Base-by-base conservation (phyloP, 2,329 filamentous ascomycete genomes). In the Stagonosporopsis cucurbitacearum region DNA sequence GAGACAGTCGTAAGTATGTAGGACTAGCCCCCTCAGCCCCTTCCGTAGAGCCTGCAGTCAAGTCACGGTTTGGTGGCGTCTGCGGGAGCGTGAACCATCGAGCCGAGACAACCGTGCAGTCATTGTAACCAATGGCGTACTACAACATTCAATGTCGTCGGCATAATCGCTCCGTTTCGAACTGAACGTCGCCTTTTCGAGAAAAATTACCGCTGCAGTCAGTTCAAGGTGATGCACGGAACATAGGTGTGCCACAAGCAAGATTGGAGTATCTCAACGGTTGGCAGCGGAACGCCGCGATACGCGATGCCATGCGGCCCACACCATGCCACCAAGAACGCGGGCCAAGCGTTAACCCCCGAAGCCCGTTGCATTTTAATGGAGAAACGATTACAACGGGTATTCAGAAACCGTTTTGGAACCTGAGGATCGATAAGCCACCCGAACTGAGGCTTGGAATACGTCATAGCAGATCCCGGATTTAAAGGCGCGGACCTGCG, bases 381-480 rank as follows among this genome's bases (percentile, higher is more conserved):
- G 35, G 25, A 17, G 22, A 28, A 50, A n/a, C 28, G 26, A 42
- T 53, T 17, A 36, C 32, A 35, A 40, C 15, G 40, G 15, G 15
- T 23, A 19, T 19, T 30, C 33, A 3, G 28, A 37, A 41, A 25
- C 23, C 17, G 28, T 15, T 37, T 37, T 20, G 35, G 32, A 19
- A 35, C 41, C 19, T 41, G n/a, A 33, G 50, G 40, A 53, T 46
- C 36, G 23, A 41, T 44, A 30, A 23, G 36, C 28, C 8, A 19
- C 23, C 11, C 19, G 32, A 28, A 25, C 12, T 20, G 39, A 40
- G 45, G 45, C 44, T 49, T 49, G 45, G 39, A 45, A 6, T 35
- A 45, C 51, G 45, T 54, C 51, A 54, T 44, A 6, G n/a, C 43
- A 39, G 23, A 11, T 11, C 37, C 42, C 28, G 37, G 36, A 47